Conservation (phyloP, 176 grass and related monocot genomes). For the Cocos nucifera region DNA sequence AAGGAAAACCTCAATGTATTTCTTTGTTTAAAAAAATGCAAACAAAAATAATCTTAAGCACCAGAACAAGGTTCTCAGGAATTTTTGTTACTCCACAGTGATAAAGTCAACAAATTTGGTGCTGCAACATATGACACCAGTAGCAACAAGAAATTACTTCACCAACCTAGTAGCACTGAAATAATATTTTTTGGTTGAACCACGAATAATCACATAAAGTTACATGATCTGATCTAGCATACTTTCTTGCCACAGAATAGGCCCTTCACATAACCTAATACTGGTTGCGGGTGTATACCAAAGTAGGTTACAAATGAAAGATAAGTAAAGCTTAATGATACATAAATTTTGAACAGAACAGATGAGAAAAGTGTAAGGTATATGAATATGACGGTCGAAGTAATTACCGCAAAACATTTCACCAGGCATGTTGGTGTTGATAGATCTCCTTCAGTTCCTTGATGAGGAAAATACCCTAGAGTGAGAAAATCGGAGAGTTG, state of each 20-base stretch:
- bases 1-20: too few species aligned
- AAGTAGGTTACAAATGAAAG: constrained; percentile 57
- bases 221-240: constrained; percentile 18
- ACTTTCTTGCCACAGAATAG: constrained; percentile 27
- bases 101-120: too few species aligned
- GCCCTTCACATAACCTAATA: constrained; percentile 19
- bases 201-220: too few species aligned
- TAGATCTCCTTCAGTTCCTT: constrained; percentile 66
- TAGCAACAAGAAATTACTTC: too few species aligned
- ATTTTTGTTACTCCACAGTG: too few species aligned
- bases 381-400: constrained; percentile 27
- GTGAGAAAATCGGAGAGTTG: constrained; percentile 44
- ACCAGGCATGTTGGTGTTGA: constrained; percentile 41
- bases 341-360: constrained; percentile 73
- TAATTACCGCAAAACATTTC: constrained; percentile 41
- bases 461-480: constrained; percentile 51
- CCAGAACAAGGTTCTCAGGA: too few species aligned
- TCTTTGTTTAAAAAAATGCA: too few species aligned
- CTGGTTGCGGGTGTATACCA: constrained; percentile 39
- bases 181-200: too few species aligned
- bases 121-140: too few species aligned
- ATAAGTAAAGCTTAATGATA: constrained; percentile 41
- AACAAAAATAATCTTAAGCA: too few species aligned
- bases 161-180: too few species aligned
- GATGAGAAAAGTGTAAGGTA: constrained; percentile 64